These are phyloP conservation scores for Teratosphaeria zuluensis DNA, from an alignment of 2,329 filamentous ascomycete genomes.

Conservation along the genomic window DNA sequence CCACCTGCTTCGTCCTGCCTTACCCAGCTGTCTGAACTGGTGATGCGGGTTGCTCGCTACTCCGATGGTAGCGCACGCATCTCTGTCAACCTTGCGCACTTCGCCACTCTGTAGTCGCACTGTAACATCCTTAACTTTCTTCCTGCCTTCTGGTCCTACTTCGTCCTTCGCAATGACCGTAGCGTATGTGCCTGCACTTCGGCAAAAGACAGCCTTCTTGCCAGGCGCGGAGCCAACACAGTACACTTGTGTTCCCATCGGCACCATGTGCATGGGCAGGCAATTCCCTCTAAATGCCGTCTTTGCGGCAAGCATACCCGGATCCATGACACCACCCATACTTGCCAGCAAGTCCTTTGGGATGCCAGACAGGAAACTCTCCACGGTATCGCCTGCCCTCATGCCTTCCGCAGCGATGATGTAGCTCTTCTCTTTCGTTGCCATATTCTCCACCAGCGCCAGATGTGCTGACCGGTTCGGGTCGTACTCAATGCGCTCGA, in stretches of 20 bases:
- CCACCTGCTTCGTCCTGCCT: constrained; percentile 89
- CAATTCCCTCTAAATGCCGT: constrained; percentile 94
- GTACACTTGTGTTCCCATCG: constrained; percentile 84
- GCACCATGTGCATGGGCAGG: constrained; percentile 89
- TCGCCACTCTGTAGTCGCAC: constrained; percentile 88
- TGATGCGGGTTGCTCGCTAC: constrained; percentile 88
- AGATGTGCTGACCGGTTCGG: constrained; percentile 89
- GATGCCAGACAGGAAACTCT: constrained; percentile 86
- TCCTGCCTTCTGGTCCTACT: constrained; percentile 36
- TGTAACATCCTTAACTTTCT: constrained; percentile 68
- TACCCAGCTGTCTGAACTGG: constrained; percentile 84
- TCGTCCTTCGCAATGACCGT: constrained; percentile 85
- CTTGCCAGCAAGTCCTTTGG: constrained; percentile 75
- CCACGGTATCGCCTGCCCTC: constrained; percentile 79
- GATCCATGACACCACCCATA: constrained; percentile 89
- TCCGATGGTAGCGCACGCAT: constrained; percentile 90
- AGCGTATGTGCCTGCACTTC: constrained; percentile 87
- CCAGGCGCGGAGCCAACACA: constrained; percentile 69
- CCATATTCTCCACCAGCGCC: constrained; percentile 68
- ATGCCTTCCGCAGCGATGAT: constrained; percentile 93
- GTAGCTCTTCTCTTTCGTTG: constrained; percentile 70
- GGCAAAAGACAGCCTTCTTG: constrained; percentile 79
- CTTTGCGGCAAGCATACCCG: constrained; percentile 88
- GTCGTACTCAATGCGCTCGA: constrained; percentile 94
- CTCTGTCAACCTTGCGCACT: constrained; percentile 75